These are phyloP conservation scores for Conoideocrella luteorostrata DNA, from an alignment of 2,329 filamentous ascomycete genomes.

Conservation along the genomic window DNA sequence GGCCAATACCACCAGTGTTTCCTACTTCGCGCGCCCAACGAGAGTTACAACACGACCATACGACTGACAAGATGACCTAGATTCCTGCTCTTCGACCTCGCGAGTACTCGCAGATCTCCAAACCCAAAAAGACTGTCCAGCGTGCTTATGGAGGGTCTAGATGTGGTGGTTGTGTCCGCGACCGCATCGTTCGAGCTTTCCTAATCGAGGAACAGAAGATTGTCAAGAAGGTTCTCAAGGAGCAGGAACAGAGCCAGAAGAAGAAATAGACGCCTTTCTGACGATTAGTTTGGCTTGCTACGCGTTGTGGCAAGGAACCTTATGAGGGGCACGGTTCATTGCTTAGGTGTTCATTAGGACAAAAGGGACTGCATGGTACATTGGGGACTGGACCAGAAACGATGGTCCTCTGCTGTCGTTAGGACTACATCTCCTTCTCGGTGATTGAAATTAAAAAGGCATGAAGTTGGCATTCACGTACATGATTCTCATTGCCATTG, in stretches of 20 bases:
- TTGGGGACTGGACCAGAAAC: slow-evolving; percentile 27
- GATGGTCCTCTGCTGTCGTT: slow-evolving; percentile 40
- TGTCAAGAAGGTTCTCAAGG: slow-evolving; percentile 99
- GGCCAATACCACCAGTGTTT: too few species aligned
- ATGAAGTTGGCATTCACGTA: slow-evolving; percentile 27
- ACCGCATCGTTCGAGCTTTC: slow-evolving; percentile 96
- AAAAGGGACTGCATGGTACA: slow-evolving; percentile 45
- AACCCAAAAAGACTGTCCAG: slow-evolving; percentile 99
- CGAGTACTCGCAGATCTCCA: slow-evolving; percentile 95
- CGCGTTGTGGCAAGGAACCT: slow-evolving; percentile 29
- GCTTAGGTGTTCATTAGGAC: slow-evolving; percentile 48
- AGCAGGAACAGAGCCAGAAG: slow-evolving; percentile 73
- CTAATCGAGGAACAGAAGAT: slow-evolving; percentile 99
- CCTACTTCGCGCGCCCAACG: too few species aligned
- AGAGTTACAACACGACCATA: too few species aligned
- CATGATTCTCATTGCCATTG: neutral
- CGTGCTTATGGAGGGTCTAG: slow-evolving; percentile 97
- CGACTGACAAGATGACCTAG: slow-evolving; percentile 38
- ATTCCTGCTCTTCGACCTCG: slow-evolving; percentile 94
- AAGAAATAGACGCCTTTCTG: slow-evolving; percentile 55
- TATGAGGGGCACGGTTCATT: slow-evolving; percentile 36
- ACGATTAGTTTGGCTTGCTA: slow-evolving; percentile 25
- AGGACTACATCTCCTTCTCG: slow-evolving; percentile 36
- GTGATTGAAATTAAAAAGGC: slow-evolving; percentile 38
- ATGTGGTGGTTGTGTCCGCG: slow-evolving; percentile 97